These are phyloP conservation scores for Eimeria acervulina DNA, from an alignment of 169 alveolate species.

Conservation along the genomic window DNA sequence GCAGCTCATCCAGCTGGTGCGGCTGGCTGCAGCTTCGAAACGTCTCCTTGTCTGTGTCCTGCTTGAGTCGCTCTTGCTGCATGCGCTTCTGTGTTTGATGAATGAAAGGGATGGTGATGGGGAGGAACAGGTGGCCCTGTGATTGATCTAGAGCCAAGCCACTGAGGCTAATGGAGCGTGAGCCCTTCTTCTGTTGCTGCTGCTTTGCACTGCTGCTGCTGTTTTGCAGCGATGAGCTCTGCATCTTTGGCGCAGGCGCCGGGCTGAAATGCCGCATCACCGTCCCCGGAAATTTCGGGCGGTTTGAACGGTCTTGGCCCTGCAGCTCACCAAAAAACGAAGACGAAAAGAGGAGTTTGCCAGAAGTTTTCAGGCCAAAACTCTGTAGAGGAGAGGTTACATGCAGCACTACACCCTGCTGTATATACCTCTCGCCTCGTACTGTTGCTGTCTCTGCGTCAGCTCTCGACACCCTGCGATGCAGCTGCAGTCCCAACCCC, in stretches of 20 bases:
- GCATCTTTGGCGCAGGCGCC: not conserved
- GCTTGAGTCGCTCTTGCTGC: not conserved
- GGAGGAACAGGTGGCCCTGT: slow-evolving; percentile 35
- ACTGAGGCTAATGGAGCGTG: slow-evolving; percentile 36
- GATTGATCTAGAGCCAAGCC: not conserved
- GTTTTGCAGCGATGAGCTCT: not conserved
- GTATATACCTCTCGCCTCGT: not conserved
- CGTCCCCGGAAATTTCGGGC: slow-evolving; percentile 2
- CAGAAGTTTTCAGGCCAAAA: not conserved
- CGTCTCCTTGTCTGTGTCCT: not conserved
- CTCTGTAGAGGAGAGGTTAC: not conserved
- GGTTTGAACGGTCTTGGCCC: not conserved
- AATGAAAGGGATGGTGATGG: slow-evolving; percentile 52
- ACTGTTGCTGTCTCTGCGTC: not conserved
- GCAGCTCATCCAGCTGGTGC: slow-evolving; percentile 41
- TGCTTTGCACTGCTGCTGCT: not conserved
- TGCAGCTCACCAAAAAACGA: slow-evolving; percentile 7
- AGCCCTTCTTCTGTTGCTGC: not conserved
- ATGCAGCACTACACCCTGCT: not conserved
- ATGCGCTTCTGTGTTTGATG: not conserved
- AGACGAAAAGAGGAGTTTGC: not conserved
- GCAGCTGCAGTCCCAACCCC: too few species aligned
- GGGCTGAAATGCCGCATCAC: not conserved
- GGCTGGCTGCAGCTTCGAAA: not conserved
- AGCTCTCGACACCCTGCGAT: not conserved